Evolutionary conservation across 176 grass and related monocot genomes (phyloP).

Genomic region (Pontederia crassipes): DNA sequence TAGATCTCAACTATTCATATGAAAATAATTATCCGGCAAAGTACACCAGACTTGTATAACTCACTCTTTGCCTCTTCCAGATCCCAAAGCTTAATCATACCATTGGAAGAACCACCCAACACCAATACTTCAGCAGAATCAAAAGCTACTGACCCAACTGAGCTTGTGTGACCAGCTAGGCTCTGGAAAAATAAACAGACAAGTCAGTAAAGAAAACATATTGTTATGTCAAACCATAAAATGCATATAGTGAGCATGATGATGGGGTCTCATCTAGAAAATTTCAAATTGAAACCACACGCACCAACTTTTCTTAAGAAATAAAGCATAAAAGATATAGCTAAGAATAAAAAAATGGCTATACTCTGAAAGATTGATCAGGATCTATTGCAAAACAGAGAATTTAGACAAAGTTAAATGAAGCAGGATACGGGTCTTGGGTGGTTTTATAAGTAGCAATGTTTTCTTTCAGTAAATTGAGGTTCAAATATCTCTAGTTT

Average conservation of each 20-base stretch:
- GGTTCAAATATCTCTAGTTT: too few relatives aligned
- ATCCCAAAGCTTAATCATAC: conserved; percentile 93
- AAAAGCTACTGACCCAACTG: conserved; percentile 77
- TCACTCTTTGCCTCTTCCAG: conserved; percentile 90
- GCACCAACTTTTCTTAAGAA: too few relatives aligned
- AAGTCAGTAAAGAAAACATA: not conserved
- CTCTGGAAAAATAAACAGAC: conserved; percentile 41
- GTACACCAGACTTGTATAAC: conserved; percentile 11
- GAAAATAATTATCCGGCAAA: too few relatives aligned
- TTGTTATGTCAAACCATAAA: not conserved
- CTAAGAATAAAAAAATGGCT: too few relatives aligned
- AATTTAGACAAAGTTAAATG: too few relatives aligned
- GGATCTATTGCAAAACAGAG: too few relatives aligned
- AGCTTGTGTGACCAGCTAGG: conserved; percentile 66
- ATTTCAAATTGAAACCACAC: not conserved
- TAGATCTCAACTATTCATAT: too few relatives aligned
- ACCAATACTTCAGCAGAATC: conserved; percentile 87
- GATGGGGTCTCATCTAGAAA: not conserved
- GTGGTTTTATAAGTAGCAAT: too few relatives aligned
- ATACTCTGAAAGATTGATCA: too few relatives aligned
- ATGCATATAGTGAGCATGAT: not conserved
- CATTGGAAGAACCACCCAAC: conserved; percentile 82
- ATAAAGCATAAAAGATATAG: too few relatives aligned
- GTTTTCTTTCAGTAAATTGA: too few relatives aligned
- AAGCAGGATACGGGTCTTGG: too few relatives aligned